Percentiles rank a stretch among this genome's conserved stretches.
phyloP scores from a whole-genome alignment of 179 eudicot genomes.

The Beta lomatogona region DNA sequence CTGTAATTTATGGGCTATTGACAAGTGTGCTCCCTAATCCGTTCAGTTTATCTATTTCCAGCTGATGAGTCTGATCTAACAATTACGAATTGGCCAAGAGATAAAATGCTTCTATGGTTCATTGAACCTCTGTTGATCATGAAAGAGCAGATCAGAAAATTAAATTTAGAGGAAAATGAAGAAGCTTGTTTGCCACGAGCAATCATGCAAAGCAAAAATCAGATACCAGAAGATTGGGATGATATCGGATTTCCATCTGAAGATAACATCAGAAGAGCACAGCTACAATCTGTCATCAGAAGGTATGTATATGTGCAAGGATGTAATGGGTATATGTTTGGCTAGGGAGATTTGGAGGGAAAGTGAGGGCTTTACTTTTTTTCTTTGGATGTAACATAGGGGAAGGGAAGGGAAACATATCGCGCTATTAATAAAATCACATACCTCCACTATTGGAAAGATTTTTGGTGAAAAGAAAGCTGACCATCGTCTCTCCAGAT shows the following conservation, averaged over 20 bases:
- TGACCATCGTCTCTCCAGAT: slow-evolving; percentile 33
- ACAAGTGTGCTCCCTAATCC: not conserved
- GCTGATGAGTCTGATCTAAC: slow-evolving; percentile 68
- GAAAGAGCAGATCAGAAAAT: slow-evolving; percentile 75
- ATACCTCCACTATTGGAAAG: too few species aligned
- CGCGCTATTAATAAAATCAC: too few species aligned
- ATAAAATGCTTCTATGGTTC: slow-evolving; percentile 74
- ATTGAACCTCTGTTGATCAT: slow-evolving; percentile 69
- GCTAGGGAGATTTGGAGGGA: too few species aligned
- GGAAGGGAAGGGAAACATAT: too few species aligned
- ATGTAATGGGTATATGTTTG: too few species aligned
- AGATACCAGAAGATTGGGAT: slow-evolving; percentile 81
- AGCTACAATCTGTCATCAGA: slow-evolving; percentile 70
- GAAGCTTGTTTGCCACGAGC: slow-evolving; percentile 58
- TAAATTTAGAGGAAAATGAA: slow-evolving; percentile 58
- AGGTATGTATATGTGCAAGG: slow-evolving; percentile 41
- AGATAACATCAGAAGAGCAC: slow-evolving; percentile 76
- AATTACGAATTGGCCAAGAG: slow-evolving; percentile 59
- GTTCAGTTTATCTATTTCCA: slow-evolving; percentile 20
- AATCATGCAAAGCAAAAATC: slow-evolving; percentile 55
- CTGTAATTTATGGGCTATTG: not conserved
- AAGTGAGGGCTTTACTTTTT: too few species aligned
- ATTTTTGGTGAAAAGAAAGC: too few species aligned
- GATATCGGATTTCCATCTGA: slow-evolving; percentile 58
- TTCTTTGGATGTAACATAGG: too few species aligned